Evolutionary conservation across 495 filamentous ascomycete species (phyloP).

Genomic region (Copromyces sp.): DNA sequence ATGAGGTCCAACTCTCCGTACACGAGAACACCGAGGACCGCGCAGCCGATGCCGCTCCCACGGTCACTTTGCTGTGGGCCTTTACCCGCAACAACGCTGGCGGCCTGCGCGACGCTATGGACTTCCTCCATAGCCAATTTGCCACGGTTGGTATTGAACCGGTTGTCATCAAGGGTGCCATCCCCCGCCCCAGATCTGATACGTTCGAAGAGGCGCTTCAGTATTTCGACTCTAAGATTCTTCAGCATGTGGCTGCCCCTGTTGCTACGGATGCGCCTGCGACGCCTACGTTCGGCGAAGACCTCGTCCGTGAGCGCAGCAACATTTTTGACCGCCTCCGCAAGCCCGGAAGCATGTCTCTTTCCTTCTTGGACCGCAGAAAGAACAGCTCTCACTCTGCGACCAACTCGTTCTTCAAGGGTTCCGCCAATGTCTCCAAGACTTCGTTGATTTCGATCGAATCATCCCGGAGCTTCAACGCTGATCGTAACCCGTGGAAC

Average conservation of each 20-base stretch:
- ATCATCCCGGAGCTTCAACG: conserved; percentile 70
- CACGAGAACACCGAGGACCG: conserved; percentile 44
- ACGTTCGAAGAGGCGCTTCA: conserved; percentile 94
- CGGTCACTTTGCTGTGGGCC: conserved; percentile 44
- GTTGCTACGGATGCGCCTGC: conserved; percentile 79
- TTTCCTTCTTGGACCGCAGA: conserved; percentile 79
- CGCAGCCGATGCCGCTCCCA: conserved; percentile 43
- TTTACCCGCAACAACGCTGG: conserved; percentile 98
- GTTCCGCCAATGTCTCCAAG: conserved; percentile 87
- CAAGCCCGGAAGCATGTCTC: conserved; percentile 87
- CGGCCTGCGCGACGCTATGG: conserved; percentile 88
- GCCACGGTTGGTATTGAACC: conserved; percentile 76
- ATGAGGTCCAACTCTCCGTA: conserved; percentile 76
- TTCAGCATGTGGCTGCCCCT: conserved; percentile 78
- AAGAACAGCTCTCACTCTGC: conserved; percentile 86
- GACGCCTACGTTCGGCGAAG: conserved; percentile 63
- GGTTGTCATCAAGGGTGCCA: conserved; percentile 79
- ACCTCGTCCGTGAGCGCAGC: conserved; percentile 61
- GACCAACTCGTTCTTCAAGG: conserved; percentile 76
- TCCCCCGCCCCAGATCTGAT: conserved; percentile 93
- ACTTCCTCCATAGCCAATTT: conserved; percentile 77
- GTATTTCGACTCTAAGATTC: conserved; percentile 90
- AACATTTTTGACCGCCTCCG: conserved; percentile 76
- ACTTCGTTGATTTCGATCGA: conserved; percentile 90
- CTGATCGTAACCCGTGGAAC: conserved; percentile 94